phyloP scores from a whole-genome alignment of 352 stramenopile genomes.

The Pythium monospermum region DNA sequence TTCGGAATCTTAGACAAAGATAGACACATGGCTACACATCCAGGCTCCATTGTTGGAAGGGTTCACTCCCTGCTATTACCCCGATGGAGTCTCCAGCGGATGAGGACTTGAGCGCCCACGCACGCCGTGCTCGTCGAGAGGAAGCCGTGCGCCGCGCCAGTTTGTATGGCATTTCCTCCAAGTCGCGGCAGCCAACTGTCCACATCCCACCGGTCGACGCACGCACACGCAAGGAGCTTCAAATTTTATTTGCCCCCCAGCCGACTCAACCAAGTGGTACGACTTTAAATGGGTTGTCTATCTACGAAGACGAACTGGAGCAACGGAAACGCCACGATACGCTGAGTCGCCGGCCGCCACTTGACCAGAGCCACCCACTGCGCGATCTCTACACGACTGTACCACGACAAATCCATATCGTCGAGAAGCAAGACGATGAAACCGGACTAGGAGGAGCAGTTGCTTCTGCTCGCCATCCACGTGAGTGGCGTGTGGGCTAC shows the following conservation, averaged over 20 bases:
- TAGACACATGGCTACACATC: constrained; percentile 15
- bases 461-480: too few species aligned
- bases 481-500: constrained; percentile 45
- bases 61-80: too few species aligned
- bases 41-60: too few species aligned
- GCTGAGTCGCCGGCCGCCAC: constrained; percentile 33
- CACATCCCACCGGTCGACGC: constrained; percentile 27
- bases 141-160: constrained; percentile 32
- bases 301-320: constrained; percentile 44
- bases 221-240: constrained; percentile 40
- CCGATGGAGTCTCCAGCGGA: constrained; percentile 7
- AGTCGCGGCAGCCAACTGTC: constrained; percentile 32
- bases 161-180: constrained; percentile 36
- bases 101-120: constrained; percentile 3
- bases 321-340: constrained; percentile 48
- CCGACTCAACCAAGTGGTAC: too few species aligned
- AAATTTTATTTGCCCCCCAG: constrained; percentile 24
- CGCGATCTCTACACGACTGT: constrained; percentile 50
- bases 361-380: constrained; percentile 41
- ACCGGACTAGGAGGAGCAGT: too few species aligned
- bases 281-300: constrained; percentile 8
- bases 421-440: constrained; percentile 1
- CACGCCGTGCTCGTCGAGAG: neutral
- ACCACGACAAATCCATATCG: constrained; percentile 26
- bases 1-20: constrained; percentile 10